Base-by-base conservation (phyloP, 2,329 filamentous ascomycete genomes). In the Apiospora marii region DNA sequence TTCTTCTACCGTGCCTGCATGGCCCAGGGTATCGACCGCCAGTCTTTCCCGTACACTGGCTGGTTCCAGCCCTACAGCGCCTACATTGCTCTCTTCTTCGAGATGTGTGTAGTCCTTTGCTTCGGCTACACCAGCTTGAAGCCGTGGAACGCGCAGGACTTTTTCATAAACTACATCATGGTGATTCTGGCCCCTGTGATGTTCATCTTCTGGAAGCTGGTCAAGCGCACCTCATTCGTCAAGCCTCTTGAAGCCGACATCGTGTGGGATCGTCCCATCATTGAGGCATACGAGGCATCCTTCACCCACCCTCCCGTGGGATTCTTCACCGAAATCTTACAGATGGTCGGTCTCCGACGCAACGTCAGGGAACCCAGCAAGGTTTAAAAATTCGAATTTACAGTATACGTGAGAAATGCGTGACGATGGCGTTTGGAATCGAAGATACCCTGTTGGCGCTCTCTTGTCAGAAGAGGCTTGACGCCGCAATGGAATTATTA, bases 181-280 rank as follows among this genome's bases (percentile, higher is more conserved):
- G 77, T 79, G 46, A 81, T 83, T 24, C 78, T 83, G 5, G 83
- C 75, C 27, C 86, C 87, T 74, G 84, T 87, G 78, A 78, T 83
- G 34, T 87, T 87, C 82, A 90, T 87, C 27, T 83, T 84, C 75
- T 93, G 90, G 89, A 93, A 93, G 81, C 5, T 92, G 0, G 22
- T 90, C 79, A 90, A 91, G 82, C 83, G 82, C 72, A 92, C 90
- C 1, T 85, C 85, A 73, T 81, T 87, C 68, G 81, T 90, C 43
- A 81, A 81, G 4, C 82, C 90, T 0, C 78, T 83, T 10, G 87
- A 92, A 76, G 84, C 85, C 1, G 89, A 91, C 76, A 82, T 91
- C 24, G 82, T 88, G 46, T 88, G 88, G 88, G 84, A 91, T 77
- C 80, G 84, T 3, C 88, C 87, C 24, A 76, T 83, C 19, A 87